phyloP scores from a whole-genome alignment of 805 yeast genomes.

The Kregervanrija fluxuum region DNA sequence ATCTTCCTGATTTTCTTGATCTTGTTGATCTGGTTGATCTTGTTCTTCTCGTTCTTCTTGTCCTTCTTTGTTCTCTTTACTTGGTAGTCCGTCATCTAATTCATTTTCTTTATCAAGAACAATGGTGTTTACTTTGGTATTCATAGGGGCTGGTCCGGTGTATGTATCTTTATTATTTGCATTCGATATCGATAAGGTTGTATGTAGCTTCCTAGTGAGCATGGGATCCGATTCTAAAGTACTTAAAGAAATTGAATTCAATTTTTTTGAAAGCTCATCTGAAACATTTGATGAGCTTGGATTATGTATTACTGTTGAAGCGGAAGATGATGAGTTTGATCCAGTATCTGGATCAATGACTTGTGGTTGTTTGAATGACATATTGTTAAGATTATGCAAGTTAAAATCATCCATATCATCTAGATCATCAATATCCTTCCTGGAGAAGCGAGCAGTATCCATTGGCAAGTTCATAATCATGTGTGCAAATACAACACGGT shows the following conservation, averaged over 20 bases:
- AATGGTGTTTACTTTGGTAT: no score
- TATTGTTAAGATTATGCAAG: constrained; percentile 7
- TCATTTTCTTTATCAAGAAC: no score
- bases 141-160: no score
- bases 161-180: not conserved
- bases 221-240: constrained; percentile 21
- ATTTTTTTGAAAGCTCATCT: constrained; percentile 8
- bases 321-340: constrained; percentile 21
- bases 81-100: not conserved
- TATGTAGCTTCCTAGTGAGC: constrained; percentile 6
- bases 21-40: no score
- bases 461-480: no score
- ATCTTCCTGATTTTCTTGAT: no score
- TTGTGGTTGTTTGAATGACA: constrained; percentile 8
- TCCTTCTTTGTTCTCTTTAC: constrained; percentile 1
- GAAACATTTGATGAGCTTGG: constrained; percentile 4
- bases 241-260: constrained; percentile 8
- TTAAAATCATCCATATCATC: constrained; percentile 15
- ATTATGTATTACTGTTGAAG: constrained; percentile 23
- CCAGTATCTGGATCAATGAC: constrained; percentile 7
- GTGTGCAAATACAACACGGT: no score
- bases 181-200: constrained; percentile 1
- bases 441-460: no score
- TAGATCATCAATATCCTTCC: constrained; percentile 13
- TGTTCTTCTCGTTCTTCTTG: no score